Evolutionary conservation across 2,329 filamentous ascomycete genomes (phyloP).

Genomic region (Fusarium dimerum): DNA sequence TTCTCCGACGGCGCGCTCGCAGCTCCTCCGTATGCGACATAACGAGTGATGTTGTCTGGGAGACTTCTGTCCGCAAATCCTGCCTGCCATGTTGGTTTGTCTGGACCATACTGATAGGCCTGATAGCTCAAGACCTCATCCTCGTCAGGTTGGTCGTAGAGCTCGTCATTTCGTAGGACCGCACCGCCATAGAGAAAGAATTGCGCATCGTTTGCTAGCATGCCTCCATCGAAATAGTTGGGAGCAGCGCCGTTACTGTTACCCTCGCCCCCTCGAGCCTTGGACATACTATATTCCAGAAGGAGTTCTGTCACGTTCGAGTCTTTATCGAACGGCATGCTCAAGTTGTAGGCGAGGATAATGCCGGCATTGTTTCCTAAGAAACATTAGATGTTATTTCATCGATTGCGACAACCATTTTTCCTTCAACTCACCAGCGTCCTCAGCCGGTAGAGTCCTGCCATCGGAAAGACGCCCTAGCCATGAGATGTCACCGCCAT

Average conservation of each 20-base stretch:
- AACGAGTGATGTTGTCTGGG: slow-evolving; percentile 53
- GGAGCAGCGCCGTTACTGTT: slow-evolving; percentile 56
- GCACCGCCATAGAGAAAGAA: slow-evolving; percentile 65
- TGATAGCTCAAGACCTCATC: slow-evolving; percentile 54
- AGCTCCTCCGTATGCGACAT: slow-evolving; percentile 64
- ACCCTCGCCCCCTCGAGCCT: slow-evolving; percentile 46
- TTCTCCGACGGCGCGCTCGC: slow-evolving; percentile 70
- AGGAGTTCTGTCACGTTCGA: slow-evolving; percentile 57
- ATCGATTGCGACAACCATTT: background rate
- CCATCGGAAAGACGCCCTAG: slow-evolving; percentile 50
- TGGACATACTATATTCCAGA: slow-evolving; percentile 43
- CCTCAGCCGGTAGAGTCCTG: slow-evolving; percentile 21
- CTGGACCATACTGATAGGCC: slow-evolving; percentile 50
- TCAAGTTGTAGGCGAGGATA: slow-evolving; percentile 61
- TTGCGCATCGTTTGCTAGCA: slow-evolving; percentile 65
- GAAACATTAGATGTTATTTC: slow-evolving; percentile 3
- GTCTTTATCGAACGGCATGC: slow-evolving; percentile 51
- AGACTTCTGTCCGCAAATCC: slow-evolving; percentile 47
- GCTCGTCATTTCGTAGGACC: slow-evolving; percentile 38
- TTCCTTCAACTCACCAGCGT: slow-evolving; percentile 44
- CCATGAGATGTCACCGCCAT: slow-evolving; percentile 63
- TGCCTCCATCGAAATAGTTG: slow-evolving; percentile 61
- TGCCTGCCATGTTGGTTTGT: slow-evolving; percentile 42
- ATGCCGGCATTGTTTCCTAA: slow-evolving; percentile 54
- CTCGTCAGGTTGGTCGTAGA: slow-evolving; percentile 39